These are phyloP conservation scores for Pichia sporocuriosa DNA, from an alignment of 805 yeast genomes.

Conservation along the genomic window DNA sequence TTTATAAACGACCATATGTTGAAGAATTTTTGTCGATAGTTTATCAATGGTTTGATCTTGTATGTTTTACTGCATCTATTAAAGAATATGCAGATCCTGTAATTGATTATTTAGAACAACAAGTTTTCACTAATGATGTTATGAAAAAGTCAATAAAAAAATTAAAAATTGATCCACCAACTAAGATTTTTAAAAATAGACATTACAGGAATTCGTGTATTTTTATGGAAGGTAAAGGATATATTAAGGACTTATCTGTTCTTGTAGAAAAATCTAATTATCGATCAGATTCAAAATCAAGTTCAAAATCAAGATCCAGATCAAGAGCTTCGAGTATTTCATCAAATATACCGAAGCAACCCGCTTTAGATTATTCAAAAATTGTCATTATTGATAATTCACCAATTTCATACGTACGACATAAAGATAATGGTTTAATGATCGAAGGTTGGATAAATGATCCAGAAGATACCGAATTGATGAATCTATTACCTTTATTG, in stretches of 20 bases:
- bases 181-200: conserved; percentile 45
- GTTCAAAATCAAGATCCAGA: conserved; percentile 10
- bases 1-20: conserved; percentile 87
- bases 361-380: conserved; percentile 45
- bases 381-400: conserved; percentile 86
- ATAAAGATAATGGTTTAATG: conserved; percentile 82
- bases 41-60: conserved; percentile 79
- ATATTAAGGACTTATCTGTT: conserved; percentile 63
- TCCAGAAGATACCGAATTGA: conserved; percentile 79
- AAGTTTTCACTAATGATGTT: conserved; percentile 30
- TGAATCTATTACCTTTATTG: conserved; percentile 75
- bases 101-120: conserved; percentile 81
- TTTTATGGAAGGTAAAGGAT: conserved; percentile 71
- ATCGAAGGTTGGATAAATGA: conserved; percentile 98
- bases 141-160: conserved; percentile 13
- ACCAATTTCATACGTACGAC: conserved; percentile 79
- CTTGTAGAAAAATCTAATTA: conserved; percentile 8
- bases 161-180: conserved; percentile 16
- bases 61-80: conserved; percentile 91
- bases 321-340: conserved; percentile 12
- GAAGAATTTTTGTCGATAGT: conserved; percentile 76
- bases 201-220: conserved; percentile 78
- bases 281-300: conserved; percentile 3
- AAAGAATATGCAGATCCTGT: conserved; percentile 96
- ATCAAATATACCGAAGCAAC: conserved; percentile 7